phyloP scores from a whole-genome alignment of 1,284 basidiomycete genomes.

The Leccinum angustisporum region DNA sequence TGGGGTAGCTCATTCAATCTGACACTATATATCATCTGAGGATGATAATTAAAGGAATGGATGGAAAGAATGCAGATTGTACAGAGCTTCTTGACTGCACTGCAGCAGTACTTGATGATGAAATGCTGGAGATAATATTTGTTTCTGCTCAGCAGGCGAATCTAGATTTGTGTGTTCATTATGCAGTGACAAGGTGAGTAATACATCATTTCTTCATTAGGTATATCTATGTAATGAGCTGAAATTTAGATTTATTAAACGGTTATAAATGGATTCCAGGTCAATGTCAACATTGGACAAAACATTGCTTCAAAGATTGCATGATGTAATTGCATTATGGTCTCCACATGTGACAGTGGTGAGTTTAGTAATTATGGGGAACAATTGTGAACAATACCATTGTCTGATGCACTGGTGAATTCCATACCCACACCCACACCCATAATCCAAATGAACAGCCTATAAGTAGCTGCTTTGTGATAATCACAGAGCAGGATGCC shows the following conservation, averaged over 20 bases:
- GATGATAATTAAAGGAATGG: not conserved
- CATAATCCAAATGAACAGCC: too few species aligned
- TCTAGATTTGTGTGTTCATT: not conserved
- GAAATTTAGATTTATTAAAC: not conserved
- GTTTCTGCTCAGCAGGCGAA: not conserved
- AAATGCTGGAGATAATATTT: not conserved
- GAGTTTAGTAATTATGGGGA: not conserved
- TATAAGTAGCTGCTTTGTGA: too few species aligned
- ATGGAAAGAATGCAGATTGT: not conserved
- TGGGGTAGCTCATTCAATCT: not conserved
- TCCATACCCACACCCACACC: too few species aligned
- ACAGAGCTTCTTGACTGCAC: not conserved
- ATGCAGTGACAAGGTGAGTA: not conserved
- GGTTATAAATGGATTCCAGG: fast-evolving
- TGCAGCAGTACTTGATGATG: not conserved
- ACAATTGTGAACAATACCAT: too few species aligned
- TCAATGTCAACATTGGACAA: not conserved
- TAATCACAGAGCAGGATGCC: too few species aligned
- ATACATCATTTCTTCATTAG: not conserved
- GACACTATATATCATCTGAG: too few species aligned
- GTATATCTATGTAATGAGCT: not conserved
- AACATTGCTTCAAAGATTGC: not conserved
- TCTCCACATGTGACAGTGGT: not conserved
- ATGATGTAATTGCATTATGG: not conserved
- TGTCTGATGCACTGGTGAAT: too few species aligned